Conservation (phyloP, 345 rosid species). For the Lepidium didymum region DNA sequence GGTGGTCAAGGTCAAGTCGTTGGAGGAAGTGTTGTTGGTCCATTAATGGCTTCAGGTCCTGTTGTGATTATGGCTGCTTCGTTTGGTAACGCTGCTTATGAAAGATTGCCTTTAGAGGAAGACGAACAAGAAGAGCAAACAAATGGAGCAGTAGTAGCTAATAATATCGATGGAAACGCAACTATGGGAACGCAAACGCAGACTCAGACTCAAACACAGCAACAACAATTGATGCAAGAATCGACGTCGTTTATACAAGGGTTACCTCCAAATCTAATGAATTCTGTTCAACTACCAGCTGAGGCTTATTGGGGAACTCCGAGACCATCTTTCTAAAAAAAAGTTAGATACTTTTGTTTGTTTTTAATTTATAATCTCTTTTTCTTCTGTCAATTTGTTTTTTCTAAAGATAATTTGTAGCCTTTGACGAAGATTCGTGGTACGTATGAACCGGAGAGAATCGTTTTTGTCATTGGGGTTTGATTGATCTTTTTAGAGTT, state of each 20-base stretch:
- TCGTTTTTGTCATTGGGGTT: slow-evolving; percentile 13
- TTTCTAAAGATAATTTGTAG: slow-evolving; percentile 25
- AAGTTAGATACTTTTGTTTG: slow-evolving; percentile 3
- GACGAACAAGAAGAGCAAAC: slow-evolving; percentile 43
- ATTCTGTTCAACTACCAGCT: slow-evolving; percentile 51
- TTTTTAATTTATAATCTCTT: slow-evolving; percentile 3
- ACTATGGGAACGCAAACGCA: slow-evolving; percentile 35
- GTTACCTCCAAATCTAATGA: slow-evolving; percentile 66
- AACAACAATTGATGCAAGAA: slow-evolving; percentile 64
- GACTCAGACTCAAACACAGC: slow-evolving; percentile 32
- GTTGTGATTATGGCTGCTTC: slow-evolving; percentile 95
- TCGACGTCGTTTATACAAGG: slow-evolving; percentile 65
- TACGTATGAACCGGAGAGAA: slow-evolving; percentile 17
- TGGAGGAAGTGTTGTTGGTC: slow-evolving; percentile 86
- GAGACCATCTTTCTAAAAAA: slow-evolving; percentile 47
- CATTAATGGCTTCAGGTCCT: slow-evolving; percentile 77
- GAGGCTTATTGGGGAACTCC: slow-evolving; percentile 75
- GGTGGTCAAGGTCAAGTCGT: slow-evolving; percentile 98
- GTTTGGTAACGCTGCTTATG: slow-evolving; percentile 96
- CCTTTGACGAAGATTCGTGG: slow-evolving; percentile 22
- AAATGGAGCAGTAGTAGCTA: slow-evolving; percentile 10
- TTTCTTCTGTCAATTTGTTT: slow-evolving; percentile 7
- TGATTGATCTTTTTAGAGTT: slow-evolving; percentile 1
- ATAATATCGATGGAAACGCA: slow-evolving; percentile 30
- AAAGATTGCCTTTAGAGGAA: slow-evolving; percentile 78